Evolutionary conservation across 2,329 filamentous ascomycete genomes (phyloP), one percentile per base, ranked within the genome.

Genomic region (Emergomyces orientalis): DNA sequence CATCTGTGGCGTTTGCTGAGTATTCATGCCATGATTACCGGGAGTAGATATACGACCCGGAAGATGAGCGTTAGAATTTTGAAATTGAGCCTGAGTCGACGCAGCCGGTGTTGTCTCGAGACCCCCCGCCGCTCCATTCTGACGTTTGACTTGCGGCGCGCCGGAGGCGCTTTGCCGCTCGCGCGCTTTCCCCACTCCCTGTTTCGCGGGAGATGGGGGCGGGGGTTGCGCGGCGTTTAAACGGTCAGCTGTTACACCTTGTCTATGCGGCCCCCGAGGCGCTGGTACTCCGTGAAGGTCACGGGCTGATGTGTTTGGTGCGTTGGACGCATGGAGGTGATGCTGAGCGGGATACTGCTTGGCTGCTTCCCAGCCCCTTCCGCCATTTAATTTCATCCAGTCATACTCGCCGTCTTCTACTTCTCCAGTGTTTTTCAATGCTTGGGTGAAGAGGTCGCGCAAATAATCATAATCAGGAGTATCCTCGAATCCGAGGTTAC

Each of bases 331-430:
- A 79, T 92, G 90, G 69, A 90, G 81, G 76, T 89, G 88, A 71
- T 89, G 88, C 76, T 90, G 83, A 27, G 85, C 84, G 58, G 85
- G 81, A 71, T 88, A 86, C 64, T 82, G 80, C 73, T 88, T 88
- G 76, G 87, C 90, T 64, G 85, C 86, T 78, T 96, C 91, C 90
- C 90, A 96, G 66, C 91, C 91, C 79, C 96, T 94, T 69, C 88
- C 88, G 78, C 91, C 90, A 81, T 91, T 94, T 70, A 96, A 83
- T 83, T 96, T 97, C 91, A 97, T 96, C 94, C 94, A 99, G 80
- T 99, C 94, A 77, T 97, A 99, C 76, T 97, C 93, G 72, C 94
- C 94, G 77, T 99, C 94, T 75, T 97, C 94, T 9, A 97, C 88
- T 71, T 96, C 92, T 62, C 92, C 92, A 1, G 89, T 89, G 75